Base-by-base conservation (phyloP, 2,329 filamentous ascomycete species). In the Xylariaceae sp. region DNA sequence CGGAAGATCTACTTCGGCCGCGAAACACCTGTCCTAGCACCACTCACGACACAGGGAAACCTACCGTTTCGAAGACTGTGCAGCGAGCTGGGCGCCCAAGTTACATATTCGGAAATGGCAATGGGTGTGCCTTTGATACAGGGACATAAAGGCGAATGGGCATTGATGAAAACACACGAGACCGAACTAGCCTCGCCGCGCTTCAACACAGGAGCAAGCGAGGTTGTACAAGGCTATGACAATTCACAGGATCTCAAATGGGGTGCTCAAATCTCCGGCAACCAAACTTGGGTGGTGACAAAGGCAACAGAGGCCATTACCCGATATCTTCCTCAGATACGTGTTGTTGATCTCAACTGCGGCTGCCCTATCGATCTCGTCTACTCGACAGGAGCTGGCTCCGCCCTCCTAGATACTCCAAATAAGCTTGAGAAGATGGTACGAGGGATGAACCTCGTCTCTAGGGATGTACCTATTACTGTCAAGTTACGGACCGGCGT, bases 91-190 rank as follows among this genome's bases (percentile, higher is more conserved):
- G 93, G 93, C 27, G 91, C 90, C 22, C 86, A 96, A 62, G 76
- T 95, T 39, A 98, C 93, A 0, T 98, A 95, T 72, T 97, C 92
- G 0, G 93, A 98, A 68, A 98, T 98, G 93, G 93, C 92, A 4
- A 87, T 98, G 79, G 84, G 88, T 22, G 72, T 95, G 66, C 91
- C 92, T 8, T 70, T 98, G 34, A 77, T 98, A 5, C 90, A 96
- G 66, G 93, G 93, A 27, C 81, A 86, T 53, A 94, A 92, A 68
- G 77, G 84, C 2, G 93, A 98, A 70, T 98, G 93, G 93, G 90
- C 93, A 17, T 74, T 98, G 44, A 81, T 97, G 76, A 94, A 93
- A 67, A 88, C 88, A 3, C 93, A 98, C 63, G 83, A 90, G 63
- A 86, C 84, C 6, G 93, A 98, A 67, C 73, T 85, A 16, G 67